phyloP scores from a whole-genome alignment of 805 yeast genomes.

The Saccharomycopsis sp. region DNA sequence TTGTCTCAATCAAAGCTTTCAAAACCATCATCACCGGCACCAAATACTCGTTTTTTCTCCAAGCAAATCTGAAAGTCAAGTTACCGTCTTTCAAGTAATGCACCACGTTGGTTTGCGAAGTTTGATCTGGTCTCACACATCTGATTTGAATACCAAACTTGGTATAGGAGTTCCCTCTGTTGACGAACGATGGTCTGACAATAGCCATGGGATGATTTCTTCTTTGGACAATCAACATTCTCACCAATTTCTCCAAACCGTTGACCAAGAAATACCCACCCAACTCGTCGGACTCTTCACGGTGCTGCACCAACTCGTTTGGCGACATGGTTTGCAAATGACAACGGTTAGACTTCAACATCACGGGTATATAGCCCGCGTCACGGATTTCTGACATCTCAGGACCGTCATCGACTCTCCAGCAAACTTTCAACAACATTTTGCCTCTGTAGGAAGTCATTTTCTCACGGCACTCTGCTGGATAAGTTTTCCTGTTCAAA shows the following conservation, averaged over 20 bases:
- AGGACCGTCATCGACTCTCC: conserved; percentile 85
- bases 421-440: conserved; percentile 66
- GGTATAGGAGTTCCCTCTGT: conserved; percentile 87
- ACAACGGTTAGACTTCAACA: conserved; percentile 87
- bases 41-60: conserved; percentile 93
- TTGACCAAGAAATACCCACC: conserved; percentile 96
- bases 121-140: conserved; percentile 92
- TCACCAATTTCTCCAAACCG: conserved; percentile 92
- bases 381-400: conserved; percentile 76
- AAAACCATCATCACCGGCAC: conserved; percentile 89
- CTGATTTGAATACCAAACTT: conserved; percentile 90
- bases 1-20: conserved; percentile 83
- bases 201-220: conserved; percentile 98
- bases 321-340: conserved; percentile 83
- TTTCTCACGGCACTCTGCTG: conserved; percentile 87
- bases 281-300: conserved; percentile 90
- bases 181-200: conserved; percentile 86
- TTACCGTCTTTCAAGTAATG: conserved; percentile 94
- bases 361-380: conserved; percentile 84
- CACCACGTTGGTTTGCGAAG: conserved; percentile 94
- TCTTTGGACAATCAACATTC: conserved; percentile 97
- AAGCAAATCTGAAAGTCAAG: conserved; percentile 91
- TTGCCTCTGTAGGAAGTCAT: conserved; percentile 74
- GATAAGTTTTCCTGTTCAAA: conserved; percentile 67
- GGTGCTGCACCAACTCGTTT: conserved; percentile 59